A percentile compares a stretch with the other conserved stretches of the same genome.
phyloP scores from a whole-genome alignment of 176 grass and related monocot species.

The Rhynchospora pubera region DNA sequence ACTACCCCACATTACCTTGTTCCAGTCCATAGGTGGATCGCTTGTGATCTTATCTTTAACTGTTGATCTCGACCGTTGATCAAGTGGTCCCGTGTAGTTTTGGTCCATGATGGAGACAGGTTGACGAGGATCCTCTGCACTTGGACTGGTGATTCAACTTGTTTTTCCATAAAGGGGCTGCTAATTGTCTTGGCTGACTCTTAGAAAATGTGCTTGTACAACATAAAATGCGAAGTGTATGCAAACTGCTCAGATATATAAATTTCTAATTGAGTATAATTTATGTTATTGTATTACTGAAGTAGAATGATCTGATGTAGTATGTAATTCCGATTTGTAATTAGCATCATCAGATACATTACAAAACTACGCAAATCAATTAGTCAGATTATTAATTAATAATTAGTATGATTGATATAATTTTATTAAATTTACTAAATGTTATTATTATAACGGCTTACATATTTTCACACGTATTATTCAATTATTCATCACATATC shows the following conservation, averaged over 20 bases:
- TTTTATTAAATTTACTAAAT: background rate
- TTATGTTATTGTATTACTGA: too few relatives aligned
- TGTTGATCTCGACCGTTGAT: conserved; percentile 12
- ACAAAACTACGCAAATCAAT: background rate
- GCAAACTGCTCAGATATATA: too few relatives aligned
- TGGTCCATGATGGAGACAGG: background rate
- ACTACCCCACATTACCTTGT: background rate
- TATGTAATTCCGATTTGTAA: background rate
- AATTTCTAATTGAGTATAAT: too few relatives aligned
- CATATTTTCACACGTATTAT: too few relatives aligned
- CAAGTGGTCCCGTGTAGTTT: background rate
- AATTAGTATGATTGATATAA: background rate
- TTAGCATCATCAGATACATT: background rate
- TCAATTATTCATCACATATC: too few relatives aligned
- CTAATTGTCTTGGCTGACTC: too few relatives aligned
- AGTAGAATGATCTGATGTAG: background rate
- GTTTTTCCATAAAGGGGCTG: too few relatives aligned
- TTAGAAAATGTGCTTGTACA: too few relatives aligned
- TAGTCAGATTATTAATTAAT: background rate
- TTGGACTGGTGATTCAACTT: too few relatives aligned
- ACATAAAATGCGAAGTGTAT: too few relatives aligned
- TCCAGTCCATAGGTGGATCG: conserved; percentile 6
- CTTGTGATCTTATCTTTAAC: conserved; percentile 17
- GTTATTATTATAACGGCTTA: too few relatives aligned
- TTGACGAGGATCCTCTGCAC: background rate